Evolutionary conservation across 192 early-diverging fungal species (phyloP).

Genomic region (Chytriomyces sp.): DNA sequence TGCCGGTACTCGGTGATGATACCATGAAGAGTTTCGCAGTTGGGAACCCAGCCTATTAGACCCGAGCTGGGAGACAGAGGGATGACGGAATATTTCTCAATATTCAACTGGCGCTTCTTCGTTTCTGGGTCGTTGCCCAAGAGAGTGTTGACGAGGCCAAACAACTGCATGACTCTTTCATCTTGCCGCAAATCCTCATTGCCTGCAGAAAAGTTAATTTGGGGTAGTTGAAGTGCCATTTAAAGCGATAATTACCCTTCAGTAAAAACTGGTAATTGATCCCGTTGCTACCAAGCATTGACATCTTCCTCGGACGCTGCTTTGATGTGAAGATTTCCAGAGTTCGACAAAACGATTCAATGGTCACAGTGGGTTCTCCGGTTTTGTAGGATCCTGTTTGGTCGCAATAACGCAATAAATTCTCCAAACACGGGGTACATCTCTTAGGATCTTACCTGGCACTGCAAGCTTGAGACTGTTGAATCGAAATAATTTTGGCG

Average conservation of each 20-base stretch:
- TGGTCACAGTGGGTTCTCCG: slow-evolving; percentile 74
- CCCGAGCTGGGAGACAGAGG: slow-evolving; percentile 87
- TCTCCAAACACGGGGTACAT: background rate
- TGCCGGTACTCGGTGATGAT: slow-evolving; percentile 78
- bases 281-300: slow-evolving; percentile 79
- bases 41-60: slow-evolving; percentile 80
- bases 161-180: slow-evolving; percentile 92
- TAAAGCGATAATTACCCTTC: slow-evolving; percentile 61
- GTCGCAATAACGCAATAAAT: background rate
- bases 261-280: slow-evolving; percentile 80
- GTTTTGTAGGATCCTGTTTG: slow-evolving; percentile 64
- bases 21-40: slow-evolving; percentile 77
- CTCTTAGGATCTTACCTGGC: slow-evolving; percentile 44
- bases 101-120: slow-evolving; percentile 78
- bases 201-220: slow-evolving; percentile 21
- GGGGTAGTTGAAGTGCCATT: background rate
- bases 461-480: slow-evolving; percentile 76
- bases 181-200: slow-evolving; percentile 92
- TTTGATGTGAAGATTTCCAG: slow-evolving; percentile 78
- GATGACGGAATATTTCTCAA: slow-evolving; percentile 78
- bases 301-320: slow-evolving; percentile 77
- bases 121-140: slow-evolving; percentile 75
- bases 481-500: slow-evolving; percentile 73
- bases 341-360: slow-evolving; percentile 68
- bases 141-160: slow-evolving; percentile 85